Evolutionary conservation across 148 eudicot species (phyloP).

Genomic region (Nepenthes gracilis): DNA sequence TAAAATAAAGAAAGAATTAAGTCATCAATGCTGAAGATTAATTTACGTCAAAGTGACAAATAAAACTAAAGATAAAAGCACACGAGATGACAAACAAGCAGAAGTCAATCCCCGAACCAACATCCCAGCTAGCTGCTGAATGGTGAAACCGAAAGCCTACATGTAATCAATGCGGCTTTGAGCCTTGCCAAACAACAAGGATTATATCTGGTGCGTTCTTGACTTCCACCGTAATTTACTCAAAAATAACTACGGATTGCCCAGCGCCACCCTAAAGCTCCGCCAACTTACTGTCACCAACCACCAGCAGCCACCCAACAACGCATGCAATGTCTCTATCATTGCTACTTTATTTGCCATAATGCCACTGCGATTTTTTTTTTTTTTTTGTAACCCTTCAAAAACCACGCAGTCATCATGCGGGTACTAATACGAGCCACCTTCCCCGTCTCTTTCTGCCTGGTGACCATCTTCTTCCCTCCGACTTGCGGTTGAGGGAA

Average conservation of each 20-base stretch:
- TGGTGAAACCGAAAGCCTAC: not conserved
- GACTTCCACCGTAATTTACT: constrained; percentile 53
- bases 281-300: not conserved
- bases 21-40: no score
- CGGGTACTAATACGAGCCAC: not conserved
- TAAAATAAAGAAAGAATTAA: no score
- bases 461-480: not conserved
- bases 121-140: constrained; percentile 16
- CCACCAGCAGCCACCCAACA: not conserved
- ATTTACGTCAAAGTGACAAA: no score
- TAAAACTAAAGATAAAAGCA: no score
- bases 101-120: constrained; percentile 99
- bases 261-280: not conserved
- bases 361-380: not conserved
- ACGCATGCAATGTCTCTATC: not conserved
- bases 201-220: constrained; percentile 94
- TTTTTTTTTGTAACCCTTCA: no score
- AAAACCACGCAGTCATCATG: no score
- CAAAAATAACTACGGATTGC: not conserved
- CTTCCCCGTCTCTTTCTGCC: constrained; percentile 3
- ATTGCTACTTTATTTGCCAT: not conserved
- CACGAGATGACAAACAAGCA: constrained; percentile 15
- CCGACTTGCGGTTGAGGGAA: not conserved
- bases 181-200: constrained; percentile 29
- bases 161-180: not conserved